A percentile compares a stretch with the other conserved stretches of the same genome.
Evolutionary conservation across 257 asterid species (phyloP).

Genomic region (Salvia rosmarinus): DNA sequence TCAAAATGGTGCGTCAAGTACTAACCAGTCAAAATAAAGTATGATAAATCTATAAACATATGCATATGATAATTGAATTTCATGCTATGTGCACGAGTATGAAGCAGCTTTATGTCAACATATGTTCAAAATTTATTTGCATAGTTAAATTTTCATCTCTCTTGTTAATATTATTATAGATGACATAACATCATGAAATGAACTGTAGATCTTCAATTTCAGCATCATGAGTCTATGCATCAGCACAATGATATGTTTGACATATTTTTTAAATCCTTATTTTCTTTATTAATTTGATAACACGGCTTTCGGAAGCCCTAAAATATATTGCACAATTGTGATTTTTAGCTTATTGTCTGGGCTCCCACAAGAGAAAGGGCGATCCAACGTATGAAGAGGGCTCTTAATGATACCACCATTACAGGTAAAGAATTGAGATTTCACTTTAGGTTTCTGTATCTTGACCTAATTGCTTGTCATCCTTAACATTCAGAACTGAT

Average conservation of each 20-base stretch:
- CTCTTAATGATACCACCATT: constrained; percentile 87
- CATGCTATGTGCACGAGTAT: too few relatives aligned
- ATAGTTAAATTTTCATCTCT: constrained; percentile 1
- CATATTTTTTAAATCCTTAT: constrained; percentile 25
- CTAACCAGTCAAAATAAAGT: neutral
- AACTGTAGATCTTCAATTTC: too few relatives aligned
- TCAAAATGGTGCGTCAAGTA: neutral
- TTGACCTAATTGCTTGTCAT: too few relatives aligned
- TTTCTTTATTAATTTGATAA: constrained; percentile 19
- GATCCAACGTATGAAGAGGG: constrained; percentile 96
- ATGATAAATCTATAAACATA: neutral
- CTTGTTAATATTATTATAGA: constrained; percentile 6
- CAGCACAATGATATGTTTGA: constrained; percentile 4
- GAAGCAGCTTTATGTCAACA: constrained; percentile 13
- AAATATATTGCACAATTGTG: constrained; percentile 23
- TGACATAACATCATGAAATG: neutral
- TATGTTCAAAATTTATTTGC: neutral
- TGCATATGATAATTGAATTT: neutral
- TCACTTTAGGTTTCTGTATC: too few relatives aligned
- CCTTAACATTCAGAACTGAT: neutral
- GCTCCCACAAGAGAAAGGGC: constrained; percentile 98
- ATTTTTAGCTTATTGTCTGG: constrained; percentile 88
- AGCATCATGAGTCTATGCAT: neutral
- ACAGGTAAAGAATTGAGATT: constrained; percentile 51
- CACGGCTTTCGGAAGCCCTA: constrained; percentile 25